Conservation (phyloP, 768 basidiomycete species). For the Hypholoma fasciculare region DNA sequence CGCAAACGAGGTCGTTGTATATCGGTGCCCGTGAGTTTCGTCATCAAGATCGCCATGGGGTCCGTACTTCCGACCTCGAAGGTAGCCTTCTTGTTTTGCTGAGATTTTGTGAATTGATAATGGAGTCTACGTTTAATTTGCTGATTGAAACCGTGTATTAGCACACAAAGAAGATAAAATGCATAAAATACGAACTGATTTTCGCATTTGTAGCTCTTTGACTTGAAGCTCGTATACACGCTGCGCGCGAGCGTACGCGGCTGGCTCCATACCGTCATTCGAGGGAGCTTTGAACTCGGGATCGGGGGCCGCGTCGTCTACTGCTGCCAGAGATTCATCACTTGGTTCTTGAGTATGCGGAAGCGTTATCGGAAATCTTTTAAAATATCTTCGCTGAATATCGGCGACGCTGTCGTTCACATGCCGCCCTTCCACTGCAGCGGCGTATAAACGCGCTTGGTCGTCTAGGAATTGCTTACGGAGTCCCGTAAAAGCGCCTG, state of each 20-base stretch:
- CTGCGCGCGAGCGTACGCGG: not conserved
- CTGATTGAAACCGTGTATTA: not conserved
- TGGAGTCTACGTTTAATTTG: not conserved
- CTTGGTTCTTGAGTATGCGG: not conserved
- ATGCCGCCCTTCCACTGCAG: not conserved
- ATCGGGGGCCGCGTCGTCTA: not conserved
- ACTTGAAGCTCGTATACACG: not conserved
- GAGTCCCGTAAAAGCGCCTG: not conserved
- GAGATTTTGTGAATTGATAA: not conserved
- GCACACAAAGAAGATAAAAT: not conserved
- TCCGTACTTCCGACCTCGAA: not conserved
- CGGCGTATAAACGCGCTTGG: not conserved
- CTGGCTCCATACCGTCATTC: not conserved
- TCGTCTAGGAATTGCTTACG: not conserved
- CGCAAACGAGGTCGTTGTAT: no score
- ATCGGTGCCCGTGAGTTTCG: not conserved
- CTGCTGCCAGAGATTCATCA: not conserved
- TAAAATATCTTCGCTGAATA: constrained; percentile 1
- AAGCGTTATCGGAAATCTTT: constrained; percentile 1
- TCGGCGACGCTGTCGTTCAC: not conserved
- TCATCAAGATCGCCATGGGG: no score
- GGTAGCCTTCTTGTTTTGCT: not conserved
- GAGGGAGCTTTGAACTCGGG: not conserved
- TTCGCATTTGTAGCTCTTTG: not conserved
- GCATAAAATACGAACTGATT: not conserved